phyloP scores from a whole-genome alignment of 768 basidiomycete genomes.

The Rickenella mellea region DNA sequence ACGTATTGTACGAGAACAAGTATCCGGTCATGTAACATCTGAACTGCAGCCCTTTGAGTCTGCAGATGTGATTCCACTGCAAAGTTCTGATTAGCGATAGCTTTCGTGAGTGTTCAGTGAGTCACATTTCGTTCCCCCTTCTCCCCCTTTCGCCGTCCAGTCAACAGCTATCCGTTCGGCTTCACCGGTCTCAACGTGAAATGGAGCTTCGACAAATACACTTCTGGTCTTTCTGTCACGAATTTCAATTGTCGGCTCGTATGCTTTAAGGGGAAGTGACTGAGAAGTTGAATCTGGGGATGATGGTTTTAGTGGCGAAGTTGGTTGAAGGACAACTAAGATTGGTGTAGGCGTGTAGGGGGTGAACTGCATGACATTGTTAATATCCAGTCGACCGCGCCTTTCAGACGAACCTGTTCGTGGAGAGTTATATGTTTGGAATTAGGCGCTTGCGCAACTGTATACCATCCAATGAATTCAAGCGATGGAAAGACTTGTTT shows the following conservation, averaged over 20 bases:
- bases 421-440: slow-evolving; percentile 74
- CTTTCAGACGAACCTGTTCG: slow-evolving; percentile 53
- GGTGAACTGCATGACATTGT: slow-evolving; percentile 49
- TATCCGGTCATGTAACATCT: slow-evolving; percentile 94
- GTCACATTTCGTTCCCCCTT: slow-evolving; percentile 72
- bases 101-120: slow-evolving; percentile 8
- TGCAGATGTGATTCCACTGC: slow-evolving; percentile 86
- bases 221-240: slow-evolving; percentile 66
- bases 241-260: slow-evolving; percentile 84
- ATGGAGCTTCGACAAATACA: slow-evolving; percentile 78
- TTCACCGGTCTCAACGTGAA: slow-evolving; percentile 92
- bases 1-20: slow-evolving; percentile 83
- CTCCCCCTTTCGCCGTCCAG: slow-evolving; percentile 83
- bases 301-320: slow-evolving; percentile 28
- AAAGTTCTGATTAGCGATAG: slow-evolving; percentile 4
- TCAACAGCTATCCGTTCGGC: slow-evolving; percentile 98
- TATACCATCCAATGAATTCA: slow-evolving; percentile 98
- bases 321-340: slow-evolving; percentile 66
- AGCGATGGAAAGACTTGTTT: slow-evolving; percentile 97
- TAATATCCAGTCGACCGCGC: neutral
- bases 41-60: slow-evolving; percentile 88
- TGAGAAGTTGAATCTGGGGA: slow-evolving; percentile 50
- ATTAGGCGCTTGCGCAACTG: slow-evolving; percentile 67
- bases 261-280: slow-evolving; percentile 86
- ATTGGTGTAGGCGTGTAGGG: slow-evolving; percentile 83